phyloP scores from a whole-genome alignment of 148 eudicot genomes.

The Arbutus unedo region DNA sequence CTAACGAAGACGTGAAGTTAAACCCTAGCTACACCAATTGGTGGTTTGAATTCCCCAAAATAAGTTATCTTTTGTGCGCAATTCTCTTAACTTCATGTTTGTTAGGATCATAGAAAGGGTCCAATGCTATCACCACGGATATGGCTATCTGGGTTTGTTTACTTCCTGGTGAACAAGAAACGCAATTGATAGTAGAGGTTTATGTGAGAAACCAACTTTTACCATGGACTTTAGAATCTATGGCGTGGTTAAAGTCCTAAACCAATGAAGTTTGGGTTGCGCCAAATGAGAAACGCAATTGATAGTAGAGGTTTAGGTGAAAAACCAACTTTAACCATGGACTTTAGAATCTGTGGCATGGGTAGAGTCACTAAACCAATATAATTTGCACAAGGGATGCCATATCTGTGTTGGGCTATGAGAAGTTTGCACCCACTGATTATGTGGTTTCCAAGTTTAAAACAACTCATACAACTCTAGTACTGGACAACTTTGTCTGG shows the following conservation, averaged over 20 bases:
- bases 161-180: not conserved
- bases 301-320: not conserved
- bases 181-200: not conserved
- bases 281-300: not conserved
- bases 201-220: not conserved
- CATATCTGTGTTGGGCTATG: not conserved
- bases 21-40: not conserved
- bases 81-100: not conserved
- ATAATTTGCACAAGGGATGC: not conserved
- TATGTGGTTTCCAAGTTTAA: not conserved
- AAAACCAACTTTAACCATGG: not conserved
- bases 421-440: not conserved
- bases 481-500: not conserved
- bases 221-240: not conserved
- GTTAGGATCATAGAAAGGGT: too few relatives aligned
- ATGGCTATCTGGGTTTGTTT: too few relatives aligned
- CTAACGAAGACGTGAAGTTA: not conserved
- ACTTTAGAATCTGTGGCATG: conserved; percentile 5
- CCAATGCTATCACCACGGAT: too few relatives aligned
- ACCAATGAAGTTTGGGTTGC: not conserved
- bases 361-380: not conserved
- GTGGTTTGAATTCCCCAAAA: not conserved
- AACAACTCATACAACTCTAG: not conserved
- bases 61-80: not conserved
- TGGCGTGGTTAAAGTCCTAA: not conserved